These are phyloP conservation scores for Scheffersomyces ergatensis DNA, from an alignment of 805 yeast species.

Conservation along the genomic window DNA sequence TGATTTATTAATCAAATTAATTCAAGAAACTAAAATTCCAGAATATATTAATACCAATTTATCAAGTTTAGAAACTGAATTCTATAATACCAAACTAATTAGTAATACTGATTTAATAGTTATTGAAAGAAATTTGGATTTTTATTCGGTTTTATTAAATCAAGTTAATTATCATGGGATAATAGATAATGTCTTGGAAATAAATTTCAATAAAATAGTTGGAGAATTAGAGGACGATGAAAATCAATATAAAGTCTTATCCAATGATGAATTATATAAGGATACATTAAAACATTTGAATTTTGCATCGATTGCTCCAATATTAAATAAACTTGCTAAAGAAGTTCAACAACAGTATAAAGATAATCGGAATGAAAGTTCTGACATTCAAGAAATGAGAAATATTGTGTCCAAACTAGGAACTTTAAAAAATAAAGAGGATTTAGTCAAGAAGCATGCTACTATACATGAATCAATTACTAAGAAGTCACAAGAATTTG, in stretches of 20 bases:
- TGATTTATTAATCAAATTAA: conserved; percentile 40
- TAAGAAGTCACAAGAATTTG: conserved; percentile 43
- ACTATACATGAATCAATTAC: conserved; percentile 66
- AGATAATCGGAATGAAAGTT: neutral
- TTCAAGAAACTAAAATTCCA: conserved; percentile 32
- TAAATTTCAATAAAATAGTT: conserved; percentile 38
- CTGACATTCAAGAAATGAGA: conserved; percentile 50
- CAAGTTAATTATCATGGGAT: conserved; percentile 84
- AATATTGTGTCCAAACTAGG: conserved; percentile 69
- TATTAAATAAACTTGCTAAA: conserved; percentile 68
- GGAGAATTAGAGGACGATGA: conserved; percentile 7
- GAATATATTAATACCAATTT: conserved; percentile 34
- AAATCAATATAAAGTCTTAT: neutral
- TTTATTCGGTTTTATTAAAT: conserved; percentile 64
- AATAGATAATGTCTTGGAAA: conserved; percentile 65
- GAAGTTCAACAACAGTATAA: conserved; percentile 62
- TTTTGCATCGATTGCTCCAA: conserved; percentile 76
- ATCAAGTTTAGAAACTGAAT: conserved; percentile 36
- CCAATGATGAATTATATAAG: conserved; percentile 14
- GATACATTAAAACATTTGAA: conserved; percentile 59
- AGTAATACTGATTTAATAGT: conserved; percentile 70
- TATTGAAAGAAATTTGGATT: conserved; percentile 76
- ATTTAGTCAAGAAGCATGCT: conserved; percentile 69
- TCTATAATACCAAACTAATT: conserved; percentile 30
- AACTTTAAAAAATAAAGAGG: conserved; percentile 64